Conservation (phyloP, 129 eudicot genomes). For the Saposhnikovia divaricata region DNA sequence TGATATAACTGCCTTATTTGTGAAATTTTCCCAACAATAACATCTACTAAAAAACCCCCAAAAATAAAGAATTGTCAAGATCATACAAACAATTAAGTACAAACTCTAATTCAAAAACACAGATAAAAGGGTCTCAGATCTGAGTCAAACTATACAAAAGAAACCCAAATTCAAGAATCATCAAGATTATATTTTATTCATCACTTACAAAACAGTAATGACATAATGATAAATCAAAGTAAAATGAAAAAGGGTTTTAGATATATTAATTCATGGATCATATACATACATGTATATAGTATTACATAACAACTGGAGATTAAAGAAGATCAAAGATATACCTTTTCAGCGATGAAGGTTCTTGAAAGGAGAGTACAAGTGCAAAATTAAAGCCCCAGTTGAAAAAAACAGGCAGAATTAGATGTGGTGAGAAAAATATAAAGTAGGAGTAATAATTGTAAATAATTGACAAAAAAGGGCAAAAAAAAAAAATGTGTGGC, state of each 20-base stretch:
- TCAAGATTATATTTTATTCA: background rate
- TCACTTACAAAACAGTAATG: background rate
- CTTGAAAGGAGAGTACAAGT: background rate
- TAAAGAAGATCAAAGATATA: background rate
- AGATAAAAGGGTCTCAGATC: background rate
- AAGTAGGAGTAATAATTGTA: no score
- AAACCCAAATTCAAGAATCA: background rate
- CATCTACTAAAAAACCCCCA: background rate
- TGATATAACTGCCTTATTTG: no score
- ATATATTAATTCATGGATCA: background rate
- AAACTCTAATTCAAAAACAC: background rate
- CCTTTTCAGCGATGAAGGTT: background rate
- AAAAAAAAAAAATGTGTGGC: slow-evolving; percentile 40
- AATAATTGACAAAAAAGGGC: no score
- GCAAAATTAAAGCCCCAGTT: background rate
- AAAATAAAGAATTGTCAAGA: background rate
- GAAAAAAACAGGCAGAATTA: background rate
- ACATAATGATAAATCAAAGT: background rate
- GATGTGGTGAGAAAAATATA: background rate
- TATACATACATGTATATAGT: background rate
- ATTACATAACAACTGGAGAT: background rate
- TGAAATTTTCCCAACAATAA: no score
- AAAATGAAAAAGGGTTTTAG: background rate
- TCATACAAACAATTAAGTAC: background rate
- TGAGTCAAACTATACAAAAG: background rate